Evolutionary conservation across 495 filamentous ascomycete genomes (phyloP).

Genomic region (Aspergillus taichungensis): DNA sequence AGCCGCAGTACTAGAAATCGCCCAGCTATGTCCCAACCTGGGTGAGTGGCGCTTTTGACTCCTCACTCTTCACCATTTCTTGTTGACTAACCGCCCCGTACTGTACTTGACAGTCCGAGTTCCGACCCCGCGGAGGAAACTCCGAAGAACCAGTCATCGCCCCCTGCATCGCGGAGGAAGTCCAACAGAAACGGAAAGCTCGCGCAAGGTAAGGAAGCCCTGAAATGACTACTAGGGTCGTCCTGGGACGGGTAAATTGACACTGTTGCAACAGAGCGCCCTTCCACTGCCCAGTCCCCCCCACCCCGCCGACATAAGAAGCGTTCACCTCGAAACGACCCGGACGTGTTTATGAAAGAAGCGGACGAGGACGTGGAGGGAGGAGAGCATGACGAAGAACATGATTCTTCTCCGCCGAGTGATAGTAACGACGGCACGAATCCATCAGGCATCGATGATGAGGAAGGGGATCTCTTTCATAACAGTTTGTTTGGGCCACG

Average conservation of each 20-base stretch:
- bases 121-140: conserved; percentile 36
- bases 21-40: conserved; percentile 75
- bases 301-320: conserved; percentile 45
- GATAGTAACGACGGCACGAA: conserved; percentile 52
- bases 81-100: conserved; percentile 1
- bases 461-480: conserved; percentile 72
- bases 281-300: conserved; percentile 25
- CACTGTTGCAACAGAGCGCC: conserved; percentile 18
- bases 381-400: conserved; percentile 27
- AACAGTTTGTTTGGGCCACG: conserved; percentile 61
- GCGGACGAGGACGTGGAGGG: conserved; percentile 34
- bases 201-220: conserved; percentile 15
- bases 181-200: conserved; percentile 47
- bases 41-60: conserved; percentile 40
- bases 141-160: conserved; percentile 29
- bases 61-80: neutral
- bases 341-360: conserved; percentile 45
- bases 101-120: conserved; percentile 25
- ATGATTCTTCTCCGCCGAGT: conserved; percentile 39
- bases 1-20: conserved; percentile 56
- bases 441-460: conserved; percentile 46
- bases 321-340: conserved; percentile 42
- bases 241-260: neutral
- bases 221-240: neutral
- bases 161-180: conserved; percentile 56